Evolutionary conservation across 192 early-diverging fungal genomes (phyloP).

Genomic region (Linnemannia schmuckeri): DNA sequence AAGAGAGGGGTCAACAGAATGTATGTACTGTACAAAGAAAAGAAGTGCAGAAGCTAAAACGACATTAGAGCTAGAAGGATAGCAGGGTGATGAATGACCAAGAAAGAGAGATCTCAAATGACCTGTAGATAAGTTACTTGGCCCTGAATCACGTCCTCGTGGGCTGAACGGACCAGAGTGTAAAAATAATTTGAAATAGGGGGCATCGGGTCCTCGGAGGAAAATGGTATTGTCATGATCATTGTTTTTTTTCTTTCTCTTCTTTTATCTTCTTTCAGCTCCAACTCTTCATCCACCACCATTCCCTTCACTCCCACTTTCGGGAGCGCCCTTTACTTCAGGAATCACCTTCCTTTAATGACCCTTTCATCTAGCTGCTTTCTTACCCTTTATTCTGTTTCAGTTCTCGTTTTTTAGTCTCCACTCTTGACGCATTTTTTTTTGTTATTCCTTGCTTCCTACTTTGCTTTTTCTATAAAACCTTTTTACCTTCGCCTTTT

Average conservation of each 20-base stretch:
- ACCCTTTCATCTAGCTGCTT: not conserved
- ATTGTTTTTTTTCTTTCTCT: not conserved
- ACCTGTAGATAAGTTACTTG: not conserved
- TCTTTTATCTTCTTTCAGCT: not conserved
- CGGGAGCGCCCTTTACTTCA: not conserved
- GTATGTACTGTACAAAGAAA: no score
- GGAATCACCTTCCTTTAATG: not conserved
- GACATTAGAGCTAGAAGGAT: not conserved
- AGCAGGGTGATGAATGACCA: not conserved
- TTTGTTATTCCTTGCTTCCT: not conserved
- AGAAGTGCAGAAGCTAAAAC: not conserved
- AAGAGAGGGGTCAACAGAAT: not conserved
- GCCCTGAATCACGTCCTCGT: constrained; percentile 3
- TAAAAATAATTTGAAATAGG: not conserved
- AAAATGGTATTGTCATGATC: not conserved
- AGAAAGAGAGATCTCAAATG: not conserved
- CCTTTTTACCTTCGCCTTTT: not conserved
- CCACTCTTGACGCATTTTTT: not conserved
- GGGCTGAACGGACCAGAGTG: not conserved
- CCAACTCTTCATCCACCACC: not conserved
- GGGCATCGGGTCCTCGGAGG: not conserved
- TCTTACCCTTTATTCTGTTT: not conserved
- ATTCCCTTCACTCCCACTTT: not conserved
- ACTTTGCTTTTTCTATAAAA: not conserved
- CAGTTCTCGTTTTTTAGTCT: not conserved